Percentiles rank a stretch among this genome's conserved stretches.
Evolutionary conservation across 2,329 filamentous ascomycete genomes (phyloP).

Genomic region (Trichoderma koningiopsis): DNA sequence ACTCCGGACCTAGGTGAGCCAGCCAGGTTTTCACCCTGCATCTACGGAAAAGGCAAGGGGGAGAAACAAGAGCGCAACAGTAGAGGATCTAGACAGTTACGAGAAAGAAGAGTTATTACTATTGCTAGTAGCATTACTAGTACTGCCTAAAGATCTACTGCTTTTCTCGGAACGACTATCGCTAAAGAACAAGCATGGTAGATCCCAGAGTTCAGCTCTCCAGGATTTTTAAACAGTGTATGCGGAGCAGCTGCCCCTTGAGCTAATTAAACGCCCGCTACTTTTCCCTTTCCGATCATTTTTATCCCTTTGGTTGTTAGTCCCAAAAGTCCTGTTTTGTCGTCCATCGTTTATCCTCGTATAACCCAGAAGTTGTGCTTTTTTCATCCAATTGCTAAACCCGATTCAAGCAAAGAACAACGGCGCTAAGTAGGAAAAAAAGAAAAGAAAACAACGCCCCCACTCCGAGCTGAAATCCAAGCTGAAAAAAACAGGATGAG

Average conservation of each 20-base stretch:
- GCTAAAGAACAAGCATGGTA: not conserved
- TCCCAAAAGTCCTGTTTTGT: slow-evolving; percentile 5
- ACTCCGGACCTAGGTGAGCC: not conserved
- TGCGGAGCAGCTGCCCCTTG: slow-evolving; percentile 5
- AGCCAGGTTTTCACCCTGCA: not conserved
- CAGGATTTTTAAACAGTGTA: slow-evolving; percentile 9
- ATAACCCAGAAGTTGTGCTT: slow-evolving; percentile 9
- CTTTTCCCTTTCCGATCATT: slow-evolving; percentile 12
- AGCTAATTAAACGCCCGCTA: slow-evolving; percentile 12
- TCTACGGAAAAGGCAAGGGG: not conserved
- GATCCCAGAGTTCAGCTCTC: slow-evolving; percentile 21
- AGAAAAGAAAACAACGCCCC: not conserved
- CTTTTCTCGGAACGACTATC: not conserved
- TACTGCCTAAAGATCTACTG: not conserved
- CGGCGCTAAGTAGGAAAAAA: not conserved
- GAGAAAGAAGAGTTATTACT: not conserved
- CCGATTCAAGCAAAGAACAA: not conserved
- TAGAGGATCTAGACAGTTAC: not conserved
- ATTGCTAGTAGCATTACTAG: not conserved
- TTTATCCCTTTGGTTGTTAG: not conserved
- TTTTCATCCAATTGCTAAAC: not conserved
- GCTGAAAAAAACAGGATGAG: not conserved
- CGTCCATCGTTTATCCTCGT: slow-evolving; percentile 17
- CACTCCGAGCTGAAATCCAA: not conserved
- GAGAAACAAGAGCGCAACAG: not conserved